phyloP scores from a whole-genome alignment of 148 eudicot species.

The Persicaria tinctoria region DNA sequence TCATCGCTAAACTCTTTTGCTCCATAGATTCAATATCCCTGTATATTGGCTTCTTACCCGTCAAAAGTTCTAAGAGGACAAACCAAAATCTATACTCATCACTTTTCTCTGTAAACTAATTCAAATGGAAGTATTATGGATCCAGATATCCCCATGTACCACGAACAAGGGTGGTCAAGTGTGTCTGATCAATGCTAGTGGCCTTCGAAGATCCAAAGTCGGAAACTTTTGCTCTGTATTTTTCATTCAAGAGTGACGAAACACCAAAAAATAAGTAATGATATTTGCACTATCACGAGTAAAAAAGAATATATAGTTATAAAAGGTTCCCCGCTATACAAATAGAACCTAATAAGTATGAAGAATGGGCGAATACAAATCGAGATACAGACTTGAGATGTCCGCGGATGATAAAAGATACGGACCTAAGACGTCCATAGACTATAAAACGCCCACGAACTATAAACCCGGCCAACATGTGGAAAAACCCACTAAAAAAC shows the following conservation, averaged over 20 bases:
- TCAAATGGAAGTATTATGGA: constrained; percentile 16
- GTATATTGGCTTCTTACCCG: constrained; percentile 11
- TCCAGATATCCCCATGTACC: constrained; percentile 27
- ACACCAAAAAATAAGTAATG: too few relatives aligned
- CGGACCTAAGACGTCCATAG: too few relatives aligned
- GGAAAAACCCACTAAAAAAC: too few relatives aligned
- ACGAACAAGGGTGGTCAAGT: constrained; percentile 10
- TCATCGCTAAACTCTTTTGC: constrained; percentile 17
- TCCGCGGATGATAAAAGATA: too few relatives aligned
- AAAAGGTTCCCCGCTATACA: too few relatives aligned
- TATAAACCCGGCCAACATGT: too few relatives aligned
- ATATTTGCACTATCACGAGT: too few relatives aligned
- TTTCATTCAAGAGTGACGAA: constrained; percentile 21
- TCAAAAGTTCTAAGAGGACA: constrained; percentile 20
- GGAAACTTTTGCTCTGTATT: constrained; percentile 13
- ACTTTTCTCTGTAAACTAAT: constrained; percentile 17
- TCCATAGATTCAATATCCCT: neutral
- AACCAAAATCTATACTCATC: constrained; percentile 28
- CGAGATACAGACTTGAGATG: too few relatives aligned
- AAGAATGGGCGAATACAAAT: too few relatives aligned
- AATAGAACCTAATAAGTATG: too few relatives aligned
- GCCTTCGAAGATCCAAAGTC: constrained; percentile 23
- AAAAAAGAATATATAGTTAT: too few relatives aligned
- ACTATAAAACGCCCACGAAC: too few relatives aligned
- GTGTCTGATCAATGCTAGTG: constrained; percentile 7